Evolutionary conservation across 2,329 filamentous ascomycete genomes (phyloP).

Genomic region (Allantophomopsis cytisporea): DNA sequence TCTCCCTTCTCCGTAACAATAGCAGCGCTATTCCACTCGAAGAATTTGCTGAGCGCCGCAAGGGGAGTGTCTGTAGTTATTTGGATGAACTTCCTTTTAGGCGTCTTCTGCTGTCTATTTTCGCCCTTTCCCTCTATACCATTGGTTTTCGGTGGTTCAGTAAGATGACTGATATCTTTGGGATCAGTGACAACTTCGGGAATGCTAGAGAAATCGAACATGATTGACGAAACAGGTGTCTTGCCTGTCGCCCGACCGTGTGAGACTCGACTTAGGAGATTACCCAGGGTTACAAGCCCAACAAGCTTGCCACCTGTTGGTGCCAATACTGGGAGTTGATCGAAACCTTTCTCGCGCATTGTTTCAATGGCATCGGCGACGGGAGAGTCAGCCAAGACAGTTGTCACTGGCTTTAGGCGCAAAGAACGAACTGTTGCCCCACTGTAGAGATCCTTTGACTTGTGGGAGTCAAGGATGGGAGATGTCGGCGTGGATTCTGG

Average conservation of each 20-base stretch:
- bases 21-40: slow-evolving; percentile 96
- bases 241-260: slow-evolving; percentile 63
- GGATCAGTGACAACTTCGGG: slow-evolving; percentile 87
- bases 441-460: slow-evolving; percentile 51
- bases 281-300: slow-evolving; percentile 87
- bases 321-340: slow-evolving; percentile 84
- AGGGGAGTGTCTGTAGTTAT: slow-evolving; percentile 87
- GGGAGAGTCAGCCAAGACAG: slow-evolving; percentile 54
- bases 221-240: slow-evolving; percentile 70
- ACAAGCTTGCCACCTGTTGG: slow-evolving; percentile 60
- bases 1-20: slow-evolving; percentile 70
- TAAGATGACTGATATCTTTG: slow-evolving; percentile 38
- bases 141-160: slow-evolving; percentile 15
- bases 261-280: slow-evolving; percentile 82
- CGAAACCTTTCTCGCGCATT: slow-evolving; percentile 97
- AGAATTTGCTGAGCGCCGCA: slow-evolving; percentile 74
- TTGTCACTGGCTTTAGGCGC: slow-evolving; percentile 86
- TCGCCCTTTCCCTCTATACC: slow-evolving; percentile 11
- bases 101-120: slow-evolving; percentile 23
- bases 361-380: slow-evolving; percentile 89
- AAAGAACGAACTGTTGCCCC: slow-evolving; percentile 71
- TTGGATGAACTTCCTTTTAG: slow-evolving; percentile 70
- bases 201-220: slow-evolving; percentile 90
- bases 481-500: slow-evolving; percentile 24
- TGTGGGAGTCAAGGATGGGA: slow-evolving; percentile 22